Base-by-base conservation (phyloP, 768 basidiomycete genomes). In the Russula sp. region DNA sequence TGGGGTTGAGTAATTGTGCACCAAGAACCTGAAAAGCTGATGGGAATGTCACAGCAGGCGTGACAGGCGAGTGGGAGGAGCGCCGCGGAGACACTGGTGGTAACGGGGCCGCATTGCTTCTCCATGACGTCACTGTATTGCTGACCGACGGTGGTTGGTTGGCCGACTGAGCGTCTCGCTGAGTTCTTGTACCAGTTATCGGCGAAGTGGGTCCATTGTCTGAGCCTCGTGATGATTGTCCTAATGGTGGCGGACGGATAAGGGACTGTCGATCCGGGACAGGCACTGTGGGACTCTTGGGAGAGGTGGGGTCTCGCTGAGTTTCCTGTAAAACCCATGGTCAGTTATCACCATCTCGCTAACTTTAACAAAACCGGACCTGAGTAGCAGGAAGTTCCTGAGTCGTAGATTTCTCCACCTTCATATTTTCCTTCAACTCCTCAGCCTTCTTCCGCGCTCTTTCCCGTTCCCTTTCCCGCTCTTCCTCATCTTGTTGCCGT, bases 401-500 rank as follows among this genome's bases (percentile, higher is more conserved):
- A 24, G 22, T 18, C 10, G 18, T 8, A 8, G 48, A 51, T 18
- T 26, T 26, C 57, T 59, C 54, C n/a, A 49, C 32, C 10, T 82
- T 84, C 72, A 88, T 83, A 71, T 79, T 84, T 60, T 80, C 87
- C 75, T 90, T 89, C 26, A 92, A 72, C 72, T 90, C 89, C 13
- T 79, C 82, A 30, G 90, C 92, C 74, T 94, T 96, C 75, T 77
- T 83, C 65, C 83, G 80, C 16, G 93, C 94, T 18, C 93, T 80
- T 69, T 94, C 92, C 69, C 84, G 84, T 73, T 88, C 87, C 53
- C 83, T 87, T 71, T 91, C 86, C 18, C 92, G 81, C 68, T 90
- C 87, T 65, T 86, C 88, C 72, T 95, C 94, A 69, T 94, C 93
- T 57, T 88, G 82, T 70, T 90, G 87, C 53, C 91, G 79, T 59